Evolutionary conservation across 2,329 filamentous ascomycete genomes (phyloP).

Genomic region (Fusarium keratoplasticum): DNA sequence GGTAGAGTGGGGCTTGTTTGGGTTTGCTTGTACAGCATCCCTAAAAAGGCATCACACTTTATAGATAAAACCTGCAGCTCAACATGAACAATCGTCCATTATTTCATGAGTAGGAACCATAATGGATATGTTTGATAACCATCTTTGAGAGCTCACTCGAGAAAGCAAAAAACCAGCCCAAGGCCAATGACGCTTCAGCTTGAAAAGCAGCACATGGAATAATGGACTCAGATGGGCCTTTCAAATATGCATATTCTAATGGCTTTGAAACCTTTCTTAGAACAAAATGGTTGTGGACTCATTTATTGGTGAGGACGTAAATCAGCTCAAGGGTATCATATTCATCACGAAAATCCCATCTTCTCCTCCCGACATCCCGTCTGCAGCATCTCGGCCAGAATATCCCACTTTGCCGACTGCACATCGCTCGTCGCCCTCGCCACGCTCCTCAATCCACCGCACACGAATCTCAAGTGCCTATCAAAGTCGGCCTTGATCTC

Average conservation of each 20-base stretch:
- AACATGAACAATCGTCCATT: background rate
- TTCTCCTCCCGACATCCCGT: conserved; percentile 50
- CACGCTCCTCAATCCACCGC: conserved; percentile 78
- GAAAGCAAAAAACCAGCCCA: background rate
- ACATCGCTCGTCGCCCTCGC: conserved; percentile 77
- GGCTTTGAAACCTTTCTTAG: background rate
- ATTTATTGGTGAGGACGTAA: background rate
- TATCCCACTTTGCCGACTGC: conserved; percentile 76
- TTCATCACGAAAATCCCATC: conserved; percentile 33
- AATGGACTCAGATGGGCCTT: background rate
- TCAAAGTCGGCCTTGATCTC: conserved; percentile 73
- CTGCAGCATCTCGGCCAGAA: conserved; percentile 83
- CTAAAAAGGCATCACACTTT: background rate
- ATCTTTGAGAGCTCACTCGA: background rate
- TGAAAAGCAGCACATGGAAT: background rate
- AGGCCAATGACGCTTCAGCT: background rate
- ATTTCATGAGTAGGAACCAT: background rate
- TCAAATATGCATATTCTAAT: background rate
- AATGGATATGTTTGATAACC: background rate
- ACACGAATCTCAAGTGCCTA: conserved; percentile 75
- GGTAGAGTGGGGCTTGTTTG: background rate
- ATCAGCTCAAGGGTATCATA: conserved; percentile 40
- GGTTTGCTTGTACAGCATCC: background rate
- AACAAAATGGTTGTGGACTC: background rate
- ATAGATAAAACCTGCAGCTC: background rate